A percentile compares a stretch with the other conserved stretches of the same genome.
These are phyloP conservation scores for Cytidiella melzeri DNA, from an alignment of 768 basidiomycete genomes.

Conservation along the genomic window DNA sequence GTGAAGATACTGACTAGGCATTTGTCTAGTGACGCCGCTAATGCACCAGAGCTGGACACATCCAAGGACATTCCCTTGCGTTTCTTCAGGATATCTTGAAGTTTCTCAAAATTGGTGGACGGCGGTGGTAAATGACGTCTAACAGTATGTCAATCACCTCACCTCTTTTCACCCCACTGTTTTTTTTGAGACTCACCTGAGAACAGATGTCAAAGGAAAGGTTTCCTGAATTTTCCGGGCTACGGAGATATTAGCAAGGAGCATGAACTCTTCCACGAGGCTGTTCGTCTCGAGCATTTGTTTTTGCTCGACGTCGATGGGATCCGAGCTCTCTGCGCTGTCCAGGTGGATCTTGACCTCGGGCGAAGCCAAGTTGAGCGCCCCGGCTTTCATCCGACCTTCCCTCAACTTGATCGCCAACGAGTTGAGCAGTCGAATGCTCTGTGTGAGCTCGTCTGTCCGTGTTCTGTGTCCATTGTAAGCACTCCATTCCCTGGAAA, in stretches of 20 bases:
- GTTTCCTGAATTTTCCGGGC: constrained; percentile 88
- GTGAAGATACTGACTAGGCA: constrained; percentile 63
- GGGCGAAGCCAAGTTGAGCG: constrained; percentile 94
- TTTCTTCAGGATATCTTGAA: constrained; percentile 88
- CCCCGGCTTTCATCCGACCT: constrained; percentile 90
- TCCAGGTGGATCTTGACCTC: constrained; percentile 97
- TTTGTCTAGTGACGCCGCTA: constrained; percentile 82
- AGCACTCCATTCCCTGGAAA: not conserved
- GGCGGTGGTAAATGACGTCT: constrained; percentile 93
- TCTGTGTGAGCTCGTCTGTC: constrained; percentile 75
- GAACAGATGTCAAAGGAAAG: constrained; percentile 92
- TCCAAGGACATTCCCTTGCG: constrained; percentile 79
- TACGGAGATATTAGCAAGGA: constrained; percentile 94
- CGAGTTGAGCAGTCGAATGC: constrained; percentile 83
- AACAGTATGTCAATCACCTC: not conserved
- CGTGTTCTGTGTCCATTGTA: constrained; percentile 41
- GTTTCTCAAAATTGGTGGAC: constrained; percentile 87
- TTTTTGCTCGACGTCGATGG: constrained; percentile 96
- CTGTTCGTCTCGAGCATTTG: constrained; percentile 90
- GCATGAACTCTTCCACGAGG: constrained; percentile 98
- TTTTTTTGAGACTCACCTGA: constrained; percentile 47
- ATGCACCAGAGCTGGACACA: constrained; percentile 83
- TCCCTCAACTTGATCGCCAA: constrained; percentile 83
- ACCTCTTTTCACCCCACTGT: no score
- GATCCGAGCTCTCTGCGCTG: constrained; percentile 88